Evolutionary conservation across 2,329 filamentous ascomycete species (phyloP).

Genomic region (Calonectria naviculata): DNA sequence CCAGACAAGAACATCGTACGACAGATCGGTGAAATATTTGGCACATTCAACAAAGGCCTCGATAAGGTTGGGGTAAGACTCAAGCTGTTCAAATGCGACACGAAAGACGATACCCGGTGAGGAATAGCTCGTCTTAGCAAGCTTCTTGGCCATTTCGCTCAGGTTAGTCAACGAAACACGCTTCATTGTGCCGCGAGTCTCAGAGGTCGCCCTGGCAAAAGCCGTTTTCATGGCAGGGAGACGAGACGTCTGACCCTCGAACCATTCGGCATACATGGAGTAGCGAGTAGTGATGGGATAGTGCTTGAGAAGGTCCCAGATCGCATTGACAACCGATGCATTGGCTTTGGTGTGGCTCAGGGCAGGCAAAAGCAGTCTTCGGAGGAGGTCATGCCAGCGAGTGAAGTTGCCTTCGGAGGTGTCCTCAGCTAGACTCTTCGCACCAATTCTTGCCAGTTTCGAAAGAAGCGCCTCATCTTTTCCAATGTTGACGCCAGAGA

Average conservation of each 20-base stretch:
- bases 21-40: slow-evolving; percentile 91
- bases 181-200: slow-evolving; percentile 89
- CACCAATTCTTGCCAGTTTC: slow-evolving; percentile 88
- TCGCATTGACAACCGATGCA: slow-evolving; percentile 83
- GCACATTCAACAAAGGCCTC: slow-evolving; percentile 95
- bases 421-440: slow-evolving; percentile 78
- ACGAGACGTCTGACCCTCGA: slow-evolving; percentile 80
- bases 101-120: slow-evolving; percentile 93
- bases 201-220: slow-evolving; percentile 79
- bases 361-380: slow-evolving; percentile 86
- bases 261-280: slow-evolving; percentile 94
- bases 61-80: slow-evolving; percentile 94
- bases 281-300: slow-evolving; percentile 85
- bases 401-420: slow-evolving; percentile 74
- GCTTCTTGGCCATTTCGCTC: slow-evolving; percentile 83
- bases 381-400: slow-evolving; percentile 88
- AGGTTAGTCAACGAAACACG: slow-evolving; percentile 90
- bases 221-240: slow-evolving; percentile 81
- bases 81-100: slow-evolving; percentile 89
- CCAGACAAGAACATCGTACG: slow-evolving; percentile 95
- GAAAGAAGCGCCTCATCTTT: slow-evolving; percentile 81
- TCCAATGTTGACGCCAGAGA: slow-evolving; percentile 90
- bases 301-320: slow-evolving; percentile 84
- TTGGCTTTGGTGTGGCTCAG: slow-evolving; percentile 89
- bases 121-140: slow-evolving; percentile 92